Base-by-base conservation (phyloP, 2,329 filamentous ascomycete species). In the Didymella glomerata region DNA sequence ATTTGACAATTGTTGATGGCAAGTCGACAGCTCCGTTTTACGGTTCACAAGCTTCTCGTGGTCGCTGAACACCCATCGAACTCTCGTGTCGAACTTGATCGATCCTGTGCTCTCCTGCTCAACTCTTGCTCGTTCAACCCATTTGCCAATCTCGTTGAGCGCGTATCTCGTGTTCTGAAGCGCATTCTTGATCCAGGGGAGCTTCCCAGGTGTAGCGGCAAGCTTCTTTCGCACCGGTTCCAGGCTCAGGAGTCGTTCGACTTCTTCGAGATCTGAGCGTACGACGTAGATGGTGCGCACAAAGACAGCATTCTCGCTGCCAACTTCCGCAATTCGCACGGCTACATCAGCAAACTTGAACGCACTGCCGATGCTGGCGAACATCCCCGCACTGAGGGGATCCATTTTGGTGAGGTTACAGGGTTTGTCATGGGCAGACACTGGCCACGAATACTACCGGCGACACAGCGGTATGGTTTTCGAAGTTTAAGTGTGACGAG, bases 1-100 rank as follows among this genome's bases (percentile, higher is more conserved):
- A 27, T 58, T 68, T 8, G 69, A 71, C 1, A 72, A 36, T 24
- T 70, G 67, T 14, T 69, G 70, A 48, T 72, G 70, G 11, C 70
- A 72, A 11, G 62, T 58, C 4, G 48, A 50, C 1, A 72, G 60
- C 48, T 69, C 67, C 6, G 56, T 62, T 22, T 64, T 63, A 22
- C 68, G 57, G 41, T 67, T 69, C 18, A 63, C 13, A 34, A 72
- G 24, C 55, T 70, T 70, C 18, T 69, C 65, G 28, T 66, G 65
- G 30, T 70, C 67, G 14, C 66, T 65, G 34, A 72, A 66, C 13
- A 69, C 63, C 60, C 65, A 70, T 16, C 57, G 60, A 8, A 71
- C 62, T n/a, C 63, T 53, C 9, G 63, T 68, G 14, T 61, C 64
- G 16, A 62, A 65, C n/a, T 48, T 62, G 3, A 71, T 61, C 2